phyloP scores from a whole-genome alignment of 2,329 filamentous ascomycete genomes.

The Pezicula rhizophila region DNA sequence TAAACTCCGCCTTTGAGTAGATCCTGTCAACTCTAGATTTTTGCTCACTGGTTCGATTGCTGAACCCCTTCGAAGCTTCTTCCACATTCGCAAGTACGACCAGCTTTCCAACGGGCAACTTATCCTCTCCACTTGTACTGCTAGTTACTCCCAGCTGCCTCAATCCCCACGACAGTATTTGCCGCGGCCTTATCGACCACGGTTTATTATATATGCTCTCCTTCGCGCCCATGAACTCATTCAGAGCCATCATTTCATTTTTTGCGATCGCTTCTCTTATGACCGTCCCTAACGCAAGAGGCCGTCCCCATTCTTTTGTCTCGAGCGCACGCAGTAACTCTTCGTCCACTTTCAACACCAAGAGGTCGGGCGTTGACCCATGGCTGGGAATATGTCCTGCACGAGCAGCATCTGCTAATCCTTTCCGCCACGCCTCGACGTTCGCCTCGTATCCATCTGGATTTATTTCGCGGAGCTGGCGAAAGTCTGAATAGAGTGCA shows the following conservation, averaged over 20 bases:
- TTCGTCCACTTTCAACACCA: conserved; percentile 52
- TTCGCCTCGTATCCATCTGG: conserved; percentile 83
- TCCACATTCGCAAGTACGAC: conserved; percentile 61
- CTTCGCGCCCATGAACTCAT: conserved; percentile 58
- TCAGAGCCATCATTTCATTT: conserved; percentile 63
- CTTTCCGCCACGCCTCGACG: conserved; percentile 70
- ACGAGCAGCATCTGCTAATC: conserved; percentile 61
- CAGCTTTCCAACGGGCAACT: conserved; percentile 53
- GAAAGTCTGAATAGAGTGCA: conserved; percentile 85
- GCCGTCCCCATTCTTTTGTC: conserved; percentile 71
- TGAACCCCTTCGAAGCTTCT: conserved; percentile 49
- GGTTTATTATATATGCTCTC: conserved; percentile 74
- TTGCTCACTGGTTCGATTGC: conserved; percentile 35
- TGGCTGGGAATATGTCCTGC: conserved; percentile 44
- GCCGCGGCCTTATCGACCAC: conserved; percentile 53
- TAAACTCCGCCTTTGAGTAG: conserved; percentile 62
- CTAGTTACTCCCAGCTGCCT: conserved; percentile 60
- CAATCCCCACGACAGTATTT: conserved; percentile 69
- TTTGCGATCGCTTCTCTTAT: conserved; percentile 66
- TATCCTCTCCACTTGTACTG: conserved; percentile 42
- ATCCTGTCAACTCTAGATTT: conserved; percentile 57
- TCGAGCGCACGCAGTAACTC: conserved; percentile 66
- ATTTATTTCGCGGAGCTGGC: conserved; percentile 66
- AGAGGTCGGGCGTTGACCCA: conserved; percentile 39
- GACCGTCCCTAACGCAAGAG: conserved; percentile 73